Evolutionary conservation across 495 filamentous ascomycete genomes (phyloP).

Genomic region (Amphirosellinia nigrospora): DNA sequence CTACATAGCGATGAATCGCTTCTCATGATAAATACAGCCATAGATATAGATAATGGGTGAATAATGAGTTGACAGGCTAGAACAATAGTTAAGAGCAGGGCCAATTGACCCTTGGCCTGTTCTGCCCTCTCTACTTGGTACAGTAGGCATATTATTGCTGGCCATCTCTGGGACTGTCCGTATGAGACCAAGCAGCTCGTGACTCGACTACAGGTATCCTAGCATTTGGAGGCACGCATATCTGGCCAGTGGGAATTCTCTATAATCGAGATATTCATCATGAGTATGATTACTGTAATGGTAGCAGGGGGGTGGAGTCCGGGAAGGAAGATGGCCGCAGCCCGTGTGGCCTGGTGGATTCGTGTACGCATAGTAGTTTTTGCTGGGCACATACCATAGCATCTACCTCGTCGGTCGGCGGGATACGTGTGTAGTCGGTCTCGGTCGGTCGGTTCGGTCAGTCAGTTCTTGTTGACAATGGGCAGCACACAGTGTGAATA

Average conservation of each 20-base stretch:
- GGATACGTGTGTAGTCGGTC: conserved; percentile 15
- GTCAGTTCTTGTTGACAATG: conserved; percentile 13
- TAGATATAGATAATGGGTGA: neutral
- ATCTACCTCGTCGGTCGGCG: conserved; percentile 4
- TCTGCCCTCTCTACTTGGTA: neutral
- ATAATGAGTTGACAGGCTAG: neutral
- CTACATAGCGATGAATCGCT: neutral
- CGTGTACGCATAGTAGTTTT: conserved; percentile 7
- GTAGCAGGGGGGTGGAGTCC: conserved; percentile 23
- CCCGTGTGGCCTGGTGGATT: conserved; percentile 26
- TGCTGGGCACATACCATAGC: neutral
- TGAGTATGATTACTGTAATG: conserved; percentile 25
- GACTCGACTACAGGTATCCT: conserved; percentile 1
- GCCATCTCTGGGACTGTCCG: conserved; percentile 17
- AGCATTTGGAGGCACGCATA: conserved; percentile 9
- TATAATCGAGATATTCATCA: conserved; percentile 15
- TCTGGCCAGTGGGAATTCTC: conserved; percentile 7
- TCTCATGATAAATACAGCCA: neutral
- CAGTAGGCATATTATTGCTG: neutral
- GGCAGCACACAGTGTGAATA: conserved; percentile 17
- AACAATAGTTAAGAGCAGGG: neutral
- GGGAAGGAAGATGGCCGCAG: conserved; percentile 27
- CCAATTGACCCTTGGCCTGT: neutral
- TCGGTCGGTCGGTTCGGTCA: conserved; percentile 21
- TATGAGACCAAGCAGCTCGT: conserved; percentile 2